phyloP scores from a whole-genome alignment of 2,329 filamentous ascomycete species.

The Aureobasidium pullulans region DNA sequence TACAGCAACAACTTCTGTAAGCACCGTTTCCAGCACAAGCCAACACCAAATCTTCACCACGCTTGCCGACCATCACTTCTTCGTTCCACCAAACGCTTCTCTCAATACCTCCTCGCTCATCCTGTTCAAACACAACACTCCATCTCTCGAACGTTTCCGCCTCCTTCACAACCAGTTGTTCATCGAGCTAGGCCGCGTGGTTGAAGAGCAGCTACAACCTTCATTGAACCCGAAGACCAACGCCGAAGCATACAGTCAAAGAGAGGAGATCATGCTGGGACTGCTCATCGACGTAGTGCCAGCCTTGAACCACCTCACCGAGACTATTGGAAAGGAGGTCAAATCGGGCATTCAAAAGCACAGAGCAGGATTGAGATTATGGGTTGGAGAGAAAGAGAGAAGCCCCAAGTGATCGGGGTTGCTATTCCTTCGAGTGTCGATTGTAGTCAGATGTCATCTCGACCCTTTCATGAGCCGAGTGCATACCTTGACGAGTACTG shows the following conservation, averaged over 20 bases:
- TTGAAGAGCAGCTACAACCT: background rate
- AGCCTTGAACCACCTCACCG: background rate
- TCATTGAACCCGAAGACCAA: background rate
- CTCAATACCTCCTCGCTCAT: background rate
- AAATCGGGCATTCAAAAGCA: background rate
- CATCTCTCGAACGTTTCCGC: background rate
- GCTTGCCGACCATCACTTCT: background rate
- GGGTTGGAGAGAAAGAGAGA: constrained; percentile 3
- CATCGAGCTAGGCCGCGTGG: background rate
- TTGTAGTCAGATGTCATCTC: too few species aligned
- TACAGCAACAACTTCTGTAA: background rate
- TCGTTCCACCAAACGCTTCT: background rate
- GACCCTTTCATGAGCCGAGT: too few species aligned
- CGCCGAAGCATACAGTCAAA: background rate
- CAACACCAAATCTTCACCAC: background rate
- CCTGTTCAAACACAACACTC: background rate
- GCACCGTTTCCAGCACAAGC: background rate
- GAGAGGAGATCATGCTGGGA: constrained; percentile 3
- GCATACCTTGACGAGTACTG: too few species aligned
- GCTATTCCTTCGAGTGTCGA: background rate
- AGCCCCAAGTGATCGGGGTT: background rate
- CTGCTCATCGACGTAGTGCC: constrained; percentile 8
- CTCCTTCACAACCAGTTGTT: constrained; percentile 2
- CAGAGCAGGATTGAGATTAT: background rate
- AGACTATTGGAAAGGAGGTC: constrained; percentile 1